Conservation (phyloP, 2,329 filamentous ascomycete species). For the Chalaropsis ovoidea region DNA sequence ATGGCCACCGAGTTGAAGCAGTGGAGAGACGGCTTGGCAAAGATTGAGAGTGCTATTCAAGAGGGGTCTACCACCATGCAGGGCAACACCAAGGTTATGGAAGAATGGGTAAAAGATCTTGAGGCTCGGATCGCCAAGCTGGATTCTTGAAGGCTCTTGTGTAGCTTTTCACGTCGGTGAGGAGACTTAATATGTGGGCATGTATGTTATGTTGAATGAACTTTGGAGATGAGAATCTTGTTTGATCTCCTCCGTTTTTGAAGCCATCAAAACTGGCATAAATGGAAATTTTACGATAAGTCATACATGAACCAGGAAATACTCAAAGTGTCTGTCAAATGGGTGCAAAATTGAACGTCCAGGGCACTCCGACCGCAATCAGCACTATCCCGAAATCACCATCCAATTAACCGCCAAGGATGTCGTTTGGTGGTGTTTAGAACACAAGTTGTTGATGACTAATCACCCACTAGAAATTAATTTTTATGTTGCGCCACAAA, state of each 20-base stretch:
- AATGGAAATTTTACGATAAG: too few relatives aligned
- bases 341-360: too few relatives aligned
- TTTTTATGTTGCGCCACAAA: conserved; percentile 18
- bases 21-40: conserved; percentile 73
- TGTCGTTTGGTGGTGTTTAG: not conserved
- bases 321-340: too few relatives aligned
- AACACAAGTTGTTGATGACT: conserved; percentile 13
- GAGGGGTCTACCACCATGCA: conserved; percentile 60
- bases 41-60: conserved; percentile 64
- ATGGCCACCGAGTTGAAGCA: conserved; percentile 74
- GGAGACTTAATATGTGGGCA: not conserved
- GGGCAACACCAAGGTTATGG: conserved; percentile 73
- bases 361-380: too few relatives aligned
- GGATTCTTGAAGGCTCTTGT: conserved; percentile 6
- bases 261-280: too few relatives aligned
- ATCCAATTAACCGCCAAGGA: too few relatives aligned
- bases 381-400: too few relatives aligned
- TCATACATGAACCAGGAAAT: too few relatives aligned
- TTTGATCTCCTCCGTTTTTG: not conserved
- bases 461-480: conserved; percentile 16
- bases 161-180: not conserved
- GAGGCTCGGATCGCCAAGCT: conserved; percentile 61
- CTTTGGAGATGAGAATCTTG: not conserved
- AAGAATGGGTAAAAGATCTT: conserved; percentile 78
- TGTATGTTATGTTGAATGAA: not conserved